Evolutionary conservation across 192 early-diverging fungal species (phyloP).

Genomic region (Paraglomus brasilianum): DNA sequence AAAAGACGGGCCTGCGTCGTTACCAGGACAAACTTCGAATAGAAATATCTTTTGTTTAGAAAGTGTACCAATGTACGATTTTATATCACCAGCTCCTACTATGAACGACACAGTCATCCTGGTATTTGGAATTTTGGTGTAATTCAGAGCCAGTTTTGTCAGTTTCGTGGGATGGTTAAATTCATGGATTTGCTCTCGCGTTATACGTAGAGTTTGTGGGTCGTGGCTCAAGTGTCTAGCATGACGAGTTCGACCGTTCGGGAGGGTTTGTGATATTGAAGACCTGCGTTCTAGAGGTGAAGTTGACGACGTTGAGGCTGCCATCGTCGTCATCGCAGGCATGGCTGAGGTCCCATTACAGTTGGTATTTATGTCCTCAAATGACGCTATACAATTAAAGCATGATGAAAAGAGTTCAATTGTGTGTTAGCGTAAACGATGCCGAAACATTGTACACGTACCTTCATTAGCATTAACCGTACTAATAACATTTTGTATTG

Average conservation of each 20-base stretch:
- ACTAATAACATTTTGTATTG: too few relatives aligned
- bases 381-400: too few relatives aligned
- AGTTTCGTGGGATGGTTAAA: too few relatives aligned
- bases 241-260: neutral
- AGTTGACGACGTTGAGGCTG: too few relatives aligned
- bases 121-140: constrained; percentile 21
- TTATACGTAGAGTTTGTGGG: constrained; percentile 2
- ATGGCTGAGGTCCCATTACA: too few relatives aligned
- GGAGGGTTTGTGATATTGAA: neutral
- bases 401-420: too few relatives aligned
- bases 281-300: neutral
- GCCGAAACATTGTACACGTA: too few relatives aligned
- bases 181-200: too few relatives aligned
- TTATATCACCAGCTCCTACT: constrained; percentile 1
- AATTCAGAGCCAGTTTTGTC: constrained; percentile 10
- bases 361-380: too few relatives aligned
- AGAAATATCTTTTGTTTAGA: constrained; percentile 29
- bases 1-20: neutral
- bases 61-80: constrained; percentile 7
- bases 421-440: too few relatives aligned
- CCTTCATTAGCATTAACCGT: too few relatives aligned
- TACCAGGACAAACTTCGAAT: constrained; percentile 19
- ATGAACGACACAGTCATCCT: constrained; percentile 6
- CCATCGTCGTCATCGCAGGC: too few relatives aligned
- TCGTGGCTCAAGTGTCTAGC: neutral